Evolutionary conservation across 306 rosid genomes (phyloP).

Genomic region (Gastrolobium villosum): DNA sequence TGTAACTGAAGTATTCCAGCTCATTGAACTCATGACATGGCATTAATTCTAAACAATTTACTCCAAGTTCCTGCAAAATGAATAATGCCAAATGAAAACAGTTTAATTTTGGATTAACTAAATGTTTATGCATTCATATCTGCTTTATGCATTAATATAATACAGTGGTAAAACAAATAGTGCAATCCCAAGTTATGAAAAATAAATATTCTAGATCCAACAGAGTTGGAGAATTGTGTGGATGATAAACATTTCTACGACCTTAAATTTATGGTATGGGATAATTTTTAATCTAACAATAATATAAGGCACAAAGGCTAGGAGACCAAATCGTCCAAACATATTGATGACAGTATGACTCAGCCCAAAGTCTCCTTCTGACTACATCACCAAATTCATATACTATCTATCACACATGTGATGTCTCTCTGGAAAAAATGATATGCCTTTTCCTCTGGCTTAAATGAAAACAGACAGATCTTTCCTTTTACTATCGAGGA

Average conservation of each 20-base stretch:
- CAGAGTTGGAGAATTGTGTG: slow-evolving; percentile 21
- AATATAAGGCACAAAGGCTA: slow-evolving; percentile 11
- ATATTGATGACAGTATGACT: slow-evolving; percentile 17
- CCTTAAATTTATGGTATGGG: slow-evolving; percentile 14
- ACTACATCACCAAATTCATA: slow-evolving; percentile 28
- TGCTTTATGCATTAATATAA: slow-evolving; percentile 17
- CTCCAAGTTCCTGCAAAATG: slow-evolving; percentile 88
- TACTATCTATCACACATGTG: neutral
- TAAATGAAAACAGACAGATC: neutral
- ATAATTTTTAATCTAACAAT: slow-evolving; percentile 15
- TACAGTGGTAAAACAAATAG: slow-evolving; percentile 9
- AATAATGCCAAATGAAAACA: slow-evolving; percentile 50
- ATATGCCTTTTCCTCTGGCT: slow-evolving; percentile 6
- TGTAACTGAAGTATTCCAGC: slow-evolving; percentile 87
- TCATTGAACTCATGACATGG: slow-evolving; percentile 98
- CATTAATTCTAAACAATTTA: slow-evolving; percentile 95
- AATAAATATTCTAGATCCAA: slow-evolving; percentile 4
- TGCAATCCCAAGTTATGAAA: slow-evolving; percentile 26
- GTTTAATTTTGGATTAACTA: slow-evolving; percentile 20
- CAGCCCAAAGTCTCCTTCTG: neutral
- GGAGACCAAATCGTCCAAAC: slow-evolving; percentile 22
- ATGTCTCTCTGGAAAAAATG: slow-evolving; percentile 23
- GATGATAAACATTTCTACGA: slow-evolving; percentile 19
- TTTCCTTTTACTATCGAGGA: slow-evolving; percentile 27
- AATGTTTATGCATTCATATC: slow-evolving; percentile 26